These are phyloP conservation scores for Blastomyces gilchristii DNA, from an alignment of 2,329 filamentous ascomycete species.

Conservation along the genomic window DNA sequence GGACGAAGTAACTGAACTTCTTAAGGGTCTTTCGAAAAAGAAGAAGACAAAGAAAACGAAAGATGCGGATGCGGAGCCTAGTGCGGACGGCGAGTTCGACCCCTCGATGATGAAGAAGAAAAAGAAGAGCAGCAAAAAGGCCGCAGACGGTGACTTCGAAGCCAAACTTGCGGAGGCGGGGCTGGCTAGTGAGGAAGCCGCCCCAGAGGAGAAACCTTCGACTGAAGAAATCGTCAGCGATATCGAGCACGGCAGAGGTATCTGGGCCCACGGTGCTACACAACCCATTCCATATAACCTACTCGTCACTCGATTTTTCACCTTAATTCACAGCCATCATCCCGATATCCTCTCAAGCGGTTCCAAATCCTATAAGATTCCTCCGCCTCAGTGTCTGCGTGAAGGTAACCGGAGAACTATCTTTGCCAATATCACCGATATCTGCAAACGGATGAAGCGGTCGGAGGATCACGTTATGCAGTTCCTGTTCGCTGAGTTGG, in stretches of 20 bases:
- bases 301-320: constrained; percentile 87
- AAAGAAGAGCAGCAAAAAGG: constrained; percentile 51
- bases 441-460: constrained; percentile 99
- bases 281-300: constrained; percentile 73
- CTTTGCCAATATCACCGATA: constrained; percentile 97
- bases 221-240: constrained; percentile 52
- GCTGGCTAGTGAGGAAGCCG: constrained; percentile 48
- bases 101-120: constrained; percentile 74
- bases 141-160: constrained; percentile 54
- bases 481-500: constrained; percentile 95
- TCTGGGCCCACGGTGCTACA: constrained; percentile 75
- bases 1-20: constrained; percentile 56
- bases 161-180: constrained; percentile 55
- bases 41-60: constrained; percentile 56
- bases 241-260: constrained; percentile 75
- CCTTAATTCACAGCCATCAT: constrained; percentile 87
- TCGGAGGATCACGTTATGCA: constrained; percentile 95
- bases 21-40: constrained; percentile 63
- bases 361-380: constrained; percentile 96
- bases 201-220: constrained; percentile 47
- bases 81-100: constrained; percentile 53
- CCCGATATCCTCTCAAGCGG: constrained; percentile 85
- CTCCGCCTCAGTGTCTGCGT: constrained; percentile 93
- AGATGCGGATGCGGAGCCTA: constrained; percentile 45
- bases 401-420: constrained; percentile 99